Evolutionary conservation across 768 basidiomycete species (phyloP), one percentile per base, ranked within the genome.

Genomic region (Hygrocybe punicea): DNA sequence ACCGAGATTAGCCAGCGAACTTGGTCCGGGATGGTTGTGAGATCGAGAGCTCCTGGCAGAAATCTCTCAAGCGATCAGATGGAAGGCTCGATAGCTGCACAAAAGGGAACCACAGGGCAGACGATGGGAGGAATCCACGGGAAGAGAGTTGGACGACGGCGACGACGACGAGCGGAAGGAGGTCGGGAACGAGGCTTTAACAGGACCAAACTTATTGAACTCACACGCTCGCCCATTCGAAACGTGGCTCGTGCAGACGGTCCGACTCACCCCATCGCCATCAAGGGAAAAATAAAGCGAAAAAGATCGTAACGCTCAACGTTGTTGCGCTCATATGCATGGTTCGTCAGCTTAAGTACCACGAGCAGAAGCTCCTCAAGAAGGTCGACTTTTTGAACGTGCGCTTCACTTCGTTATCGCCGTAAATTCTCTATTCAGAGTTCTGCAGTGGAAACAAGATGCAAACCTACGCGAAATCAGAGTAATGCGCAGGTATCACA

Each of bases 301-400:
- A 29, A 29, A 29, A 29, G 29, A 29, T 29, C 29, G 29, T 29
- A 19, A 42, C 16, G 11, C 19, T 42, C 40, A 19, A 16, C 40
- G 10, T 42, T 23, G 44, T 45, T 7, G 44, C 17, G 17, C 54
- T 57, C 62, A 45, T n/a, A n/a, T n/a, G 29, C 29, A 89, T 90
- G 87, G 93, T 97, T 78, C 81, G 95, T 62, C 87, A 96, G 75
- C 83, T 98, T 71, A 98, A 96, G 77, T 83, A 91, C 70, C 97
- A 99, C 74, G 96, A 99, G 72, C 87, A 94, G 71, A 95, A 89
- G 67, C 81, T 97, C 34, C 83, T 95, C 70, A 94, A 91, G 71
- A 94, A 97, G 75, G 95, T 98, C 65, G 97, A 98, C 74, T 97
- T 99, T 71, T 81, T 98, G 58, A 91, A 89, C 67, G 94, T 93